Conservation (phyloP, 805 yeast species). For the Phaffomyces antillensis region DNA sequence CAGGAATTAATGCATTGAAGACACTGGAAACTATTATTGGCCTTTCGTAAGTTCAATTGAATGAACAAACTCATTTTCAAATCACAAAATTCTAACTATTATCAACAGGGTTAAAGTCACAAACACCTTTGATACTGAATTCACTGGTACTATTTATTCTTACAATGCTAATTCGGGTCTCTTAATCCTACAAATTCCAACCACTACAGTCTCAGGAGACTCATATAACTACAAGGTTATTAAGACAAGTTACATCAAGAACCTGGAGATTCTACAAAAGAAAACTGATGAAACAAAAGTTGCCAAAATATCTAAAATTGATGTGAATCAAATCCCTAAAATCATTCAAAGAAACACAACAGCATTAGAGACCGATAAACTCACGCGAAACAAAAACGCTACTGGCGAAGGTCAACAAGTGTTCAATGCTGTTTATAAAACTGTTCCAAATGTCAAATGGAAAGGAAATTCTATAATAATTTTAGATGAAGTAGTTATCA, state of each 20-base stretch:
- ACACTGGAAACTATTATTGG: conserved; percentile 10
- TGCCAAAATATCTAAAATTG: conserved; percentile 12
- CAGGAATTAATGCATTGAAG: conserved; percentile 4
- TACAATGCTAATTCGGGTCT: conserved; percentile 39
- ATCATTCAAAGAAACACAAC: conserved; percentile 16
- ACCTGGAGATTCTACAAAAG: conserved; percentile 39
- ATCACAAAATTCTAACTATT: conserved; percentile 2
- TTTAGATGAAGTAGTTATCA: conserved; percentile 38
- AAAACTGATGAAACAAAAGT: conserved; percentile 21
- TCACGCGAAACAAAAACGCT: conserved; percentile 29
- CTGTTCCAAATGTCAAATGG: conserved; percentile 40
- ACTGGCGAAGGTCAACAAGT: conserved; percentile 36
- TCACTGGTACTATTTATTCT: conserved; percentile 59
- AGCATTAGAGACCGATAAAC: conserved; percentile 17
- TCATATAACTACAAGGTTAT: conserved; percentile 39
- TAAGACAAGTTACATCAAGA: conserved; percentile 51
- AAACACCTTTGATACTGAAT: conserved; percentile 48
- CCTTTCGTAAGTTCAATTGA: conserved; percentile 5
- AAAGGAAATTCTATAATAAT: conserved; percentile 35
- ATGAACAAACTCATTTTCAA: background rate
- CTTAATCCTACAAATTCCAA: conserved; percentile 24
- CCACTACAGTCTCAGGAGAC: conserved; percentile 3
- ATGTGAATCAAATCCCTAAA: conserved; percentile 9
- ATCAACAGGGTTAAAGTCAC: conserved; percentile 45
- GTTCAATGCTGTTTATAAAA: conserved; percentile 37